Conservation (phyloP, 805 yeast genomes). For the Maudiozyma turicensis region DNA sequence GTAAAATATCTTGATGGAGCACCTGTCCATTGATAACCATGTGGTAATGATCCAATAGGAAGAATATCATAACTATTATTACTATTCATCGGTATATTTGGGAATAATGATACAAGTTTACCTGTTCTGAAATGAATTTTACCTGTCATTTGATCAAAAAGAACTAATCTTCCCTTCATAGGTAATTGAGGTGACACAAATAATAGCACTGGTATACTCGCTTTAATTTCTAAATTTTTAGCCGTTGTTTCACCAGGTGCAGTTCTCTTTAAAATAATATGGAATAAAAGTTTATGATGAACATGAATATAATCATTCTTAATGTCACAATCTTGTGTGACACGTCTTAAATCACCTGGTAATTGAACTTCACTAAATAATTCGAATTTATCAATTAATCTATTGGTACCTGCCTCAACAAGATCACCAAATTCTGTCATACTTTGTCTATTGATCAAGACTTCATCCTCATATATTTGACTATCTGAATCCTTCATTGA, state of each 20-base stretch:
- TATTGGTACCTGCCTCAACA: slow-evolving; percentile 25
- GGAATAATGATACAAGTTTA: slow-evolving; percentile 26
- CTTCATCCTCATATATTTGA: slow-evolving; percentile 51
- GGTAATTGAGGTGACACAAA: slow-evolving; percentile 70
- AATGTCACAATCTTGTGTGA: slow-evolving; percentile 79
- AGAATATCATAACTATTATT: neutral
- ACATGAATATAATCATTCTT: slow-evolving; percentile 55
- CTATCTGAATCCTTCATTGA: slow-evolving; percentile 47
- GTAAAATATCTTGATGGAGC: neutral
- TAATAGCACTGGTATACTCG: slow-evolving; percentile 67
- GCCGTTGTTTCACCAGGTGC: slow-evolving; percentile 41
- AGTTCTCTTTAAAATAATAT: slow-evolving; percentile 43
- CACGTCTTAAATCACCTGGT: slow-evolving; percentile 59
- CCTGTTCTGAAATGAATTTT: slow-evolving; percentile 35
- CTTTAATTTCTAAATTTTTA: slow-evolving; percentile 76
- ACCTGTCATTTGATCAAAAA: slow-evolving; percentile 31
- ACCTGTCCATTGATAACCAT: neutral
- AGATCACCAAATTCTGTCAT: slow-evolving; percentile 39
- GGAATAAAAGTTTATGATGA: slow-evolving; percentile 71
- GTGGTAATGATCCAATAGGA: neutral
- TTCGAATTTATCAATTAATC: slow-evolving; percentile 49
- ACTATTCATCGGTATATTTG: neutral
- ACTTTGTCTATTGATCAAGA: slow-evolving; percentile 41
- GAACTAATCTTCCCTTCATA: slow-evolving; percentile 35
- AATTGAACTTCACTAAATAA: slow-evolving; percentile 47